Base-by-base conservation (phyloP, 1,139 yeast species). In the Sugiyamaella grinbergsii region DNA sequence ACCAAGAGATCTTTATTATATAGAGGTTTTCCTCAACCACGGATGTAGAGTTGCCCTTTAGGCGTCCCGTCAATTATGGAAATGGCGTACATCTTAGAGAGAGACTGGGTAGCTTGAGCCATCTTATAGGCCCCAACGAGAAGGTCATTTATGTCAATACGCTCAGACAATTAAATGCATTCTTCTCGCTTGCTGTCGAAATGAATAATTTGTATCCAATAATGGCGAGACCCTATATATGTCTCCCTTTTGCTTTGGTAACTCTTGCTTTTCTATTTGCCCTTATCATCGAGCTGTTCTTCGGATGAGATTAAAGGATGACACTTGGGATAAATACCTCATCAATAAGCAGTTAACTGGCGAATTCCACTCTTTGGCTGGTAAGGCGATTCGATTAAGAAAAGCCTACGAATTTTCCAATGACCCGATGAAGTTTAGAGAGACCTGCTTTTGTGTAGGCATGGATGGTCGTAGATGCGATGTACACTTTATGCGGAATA, bases 281-380 rank as follows among this genome's bases (percentile, higher is more conserved):
- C 11, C 4, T 44, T 44, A 24, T 19, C 48, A 42, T 15, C 33
- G 48, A 10, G 18, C 41, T 13, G 29, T 37, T n/a, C 28, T 44
- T 28, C 7, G 13, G 13, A 23, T 4, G 8, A 26, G 48, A 2
- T 2, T 13, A 10, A 8, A 3, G 18, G 3, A n/a, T 13, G 48
- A 44, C 18, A 19, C 39, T 11, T 44, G 48, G 48, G 48, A 44
- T 22, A 7, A 44, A 13, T 36, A 34, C 36, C n/a, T 44, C 16
- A 34, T 34, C 15, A 5, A 5, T 18, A n/a, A 15, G 4, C 39
- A 15, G 15, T 7, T 34, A 20, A 15, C 39, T 10, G 7, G 3
- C 18, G 26, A 20, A 15, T 19, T 15, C 7, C 40, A 7, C 3
- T 15, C 40, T 6, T 15, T 36, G 6, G 13, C 13, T 23, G 18